A percentile compares a stretch with the other conserved stretches of the same genome.
Evolutionary conservation across 345 rosid genomes (phyloP).

Genomic region (Trapa incisa): DNA sequence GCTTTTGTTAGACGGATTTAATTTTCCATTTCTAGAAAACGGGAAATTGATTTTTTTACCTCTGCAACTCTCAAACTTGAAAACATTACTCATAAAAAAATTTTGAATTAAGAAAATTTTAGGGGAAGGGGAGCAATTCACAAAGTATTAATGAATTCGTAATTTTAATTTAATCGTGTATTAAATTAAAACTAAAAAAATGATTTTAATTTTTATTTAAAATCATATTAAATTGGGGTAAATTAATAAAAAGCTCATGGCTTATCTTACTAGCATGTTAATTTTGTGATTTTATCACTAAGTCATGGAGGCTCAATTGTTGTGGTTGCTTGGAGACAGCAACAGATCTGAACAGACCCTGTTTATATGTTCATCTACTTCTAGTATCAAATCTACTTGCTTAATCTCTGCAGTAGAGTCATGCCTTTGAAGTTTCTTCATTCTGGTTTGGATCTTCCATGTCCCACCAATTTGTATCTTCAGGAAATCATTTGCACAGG

Average conservation of each 20-base stretch:
- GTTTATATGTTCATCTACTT: too few relatives aligned
- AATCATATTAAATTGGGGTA: too few relatives aligned
- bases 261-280: neutral
- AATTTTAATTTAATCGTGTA: too few relatives aligned
- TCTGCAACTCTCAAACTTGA: neutral
- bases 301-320: too few relatives aligned
- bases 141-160: too few relatives aligned
- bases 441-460: neutral
- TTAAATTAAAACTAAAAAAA: too few relatives aligned
- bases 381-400: neutral
- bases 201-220: too few relatives aligned
- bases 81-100: neutral
- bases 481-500: neutral
- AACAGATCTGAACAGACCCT: neutral
- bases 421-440: neutral
- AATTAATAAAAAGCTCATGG: neutral
- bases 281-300: neutral
- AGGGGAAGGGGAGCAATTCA: too few relatives aligned
- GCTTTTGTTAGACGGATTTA: neutral
- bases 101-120: too few relatives aligned
- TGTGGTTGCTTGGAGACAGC: too few relatives aligned
- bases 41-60: neutral
- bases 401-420: neutral
- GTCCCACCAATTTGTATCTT: neutral
- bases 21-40: neutral